Conservation (phyloP, 768 basidiomycete species). For the Hemileccinum impolitum region DNA sequence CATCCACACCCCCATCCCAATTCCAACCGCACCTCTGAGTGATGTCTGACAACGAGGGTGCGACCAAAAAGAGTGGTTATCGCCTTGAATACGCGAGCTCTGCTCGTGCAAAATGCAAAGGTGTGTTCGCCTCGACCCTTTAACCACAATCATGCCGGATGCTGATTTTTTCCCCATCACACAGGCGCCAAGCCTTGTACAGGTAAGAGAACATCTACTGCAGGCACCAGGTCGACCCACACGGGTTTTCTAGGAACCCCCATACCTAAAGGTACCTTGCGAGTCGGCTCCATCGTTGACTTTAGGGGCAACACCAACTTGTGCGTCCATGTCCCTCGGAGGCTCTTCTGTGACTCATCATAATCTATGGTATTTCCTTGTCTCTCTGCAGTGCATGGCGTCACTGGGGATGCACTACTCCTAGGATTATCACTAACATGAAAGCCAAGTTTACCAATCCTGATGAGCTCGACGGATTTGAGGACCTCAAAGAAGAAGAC, state of each 20-base stretch:
- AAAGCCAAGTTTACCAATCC: constrained; percentile 56
- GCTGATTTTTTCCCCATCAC: constrained; percentile 19
- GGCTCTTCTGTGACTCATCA: not conserved
- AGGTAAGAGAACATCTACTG: constrained; percentile 41
- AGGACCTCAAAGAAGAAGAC: constrained; percentile 66
- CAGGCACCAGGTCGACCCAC: constrained; percentile 2
- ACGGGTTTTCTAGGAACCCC: constrained; percentile 49
- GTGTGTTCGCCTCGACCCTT: constrained; percentile 34
- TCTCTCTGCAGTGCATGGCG: constrained; percentile 62
- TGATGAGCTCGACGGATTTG: constrained; percentile 82
- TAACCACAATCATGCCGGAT: constrained; percentile 15
- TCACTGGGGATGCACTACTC: constrained; percentile 87
- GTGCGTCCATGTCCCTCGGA: constrained; percentile 42
- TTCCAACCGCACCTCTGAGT: constrained; percentile 16
- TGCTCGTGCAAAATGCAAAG: constrained; percentile 75
- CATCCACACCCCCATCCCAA: constrained; percentile 21
- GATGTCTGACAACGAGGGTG: constrained; percentile 37
- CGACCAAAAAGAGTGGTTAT: constrained; percentile 49
- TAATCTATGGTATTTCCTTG: not conserved
- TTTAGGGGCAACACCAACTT: constrained; percentile 66
- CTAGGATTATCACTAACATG: constrained; percentile 66
- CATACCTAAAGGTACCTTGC: constrained; percentile 69
- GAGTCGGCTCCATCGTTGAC: constrained; percentile 74
- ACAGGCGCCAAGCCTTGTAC: constrained; percentile 74
- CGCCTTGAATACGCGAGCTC: constrained; percentile 74